Base-by-base conservation (phyloP, 192 early-diverging fungal species). In the Spizellomyces sp. region DNA sequence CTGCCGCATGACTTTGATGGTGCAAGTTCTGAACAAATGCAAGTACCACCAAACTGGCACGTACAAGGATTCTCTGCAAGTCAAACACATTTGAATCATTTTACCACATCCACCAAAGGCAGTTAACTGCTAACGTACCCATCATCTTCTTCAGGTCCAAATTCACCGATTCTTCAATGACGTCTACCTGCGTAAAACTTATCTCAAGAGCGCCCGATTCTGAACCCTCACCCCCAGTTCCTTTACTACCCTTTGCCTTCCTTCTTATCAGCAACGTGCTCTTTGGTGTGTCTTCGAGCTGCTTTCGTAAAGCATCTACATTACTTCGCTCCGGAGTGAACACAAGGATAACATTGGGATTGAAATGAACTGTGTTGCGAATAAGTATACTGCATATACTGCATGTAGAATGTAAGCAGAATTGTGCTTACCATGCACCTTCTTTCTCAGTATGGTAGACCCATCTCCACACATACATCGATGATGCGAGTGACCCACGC, bases 401-500 rank as follows among this genome's bases (percentile, higher is more conserved):
- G 0, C 27, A 52, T 9, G 12, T 12, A 8, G 19, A 0, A 9
- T 15, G 17, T 8, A 12, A 15, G 9, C 9, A 36, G 27, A 36
- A 36, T 19, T 27, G 15, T 21, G n/a, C 60, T 21, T 5, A 75
- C 73, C 66, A 61, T 75, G 66, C 12, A 68, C 60, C 59, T 75
- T 75, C 41, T 62, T 60, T 54, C 69, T 75, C 17, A 75, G 27
- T 17, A 15, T 9, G 14, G 55, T 14, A 22, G 54, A n/a, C 21
- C 58, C 57, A 47, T 69, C 73, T 15, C 73, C 73, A 47, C 73
- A 75, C 58, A 66, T 19, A 54, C 73, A 75, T 27, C 50, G 50
- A 54, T 75, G 73, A 47, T 75, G 73, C 21, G 73, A 75, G 48
- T 75, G 73, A 9, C 73, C 73, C n/a, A 64, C 59, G 9, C 67